Conservation (phyloP, 805 yeast species). For the Starmerella apicola region DNA sequence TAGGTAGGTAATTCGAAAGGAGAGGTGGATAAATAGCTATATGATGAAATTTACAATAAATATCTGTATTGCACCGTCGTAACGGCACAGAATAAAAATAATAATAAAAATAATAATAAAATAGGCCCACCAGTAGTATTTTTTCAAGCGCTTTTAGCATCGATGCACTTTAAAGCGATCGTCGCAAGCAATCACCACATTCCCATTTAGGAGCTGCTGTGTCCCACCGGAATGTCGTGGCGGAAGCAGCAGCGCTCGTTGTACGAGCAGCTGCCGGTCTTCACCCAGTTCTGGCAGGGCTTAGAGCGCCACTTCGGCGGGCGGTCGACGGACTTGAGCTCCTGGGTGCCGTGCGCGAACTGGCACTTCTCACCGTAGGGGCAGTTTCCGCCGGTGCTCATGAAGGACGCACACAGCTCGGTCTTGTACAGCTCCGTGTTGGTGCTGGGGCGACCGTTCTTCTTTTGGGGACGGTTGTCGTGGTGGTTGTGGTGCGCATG, state of each 20-base stretch:
- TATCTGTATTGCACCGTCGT: too few species aligned
- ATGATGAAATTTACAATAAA: too few species aligned
- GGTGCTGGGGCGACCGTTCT: constrained; percentile 27
- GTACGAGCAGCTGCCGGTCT: constrained; percentile 71
- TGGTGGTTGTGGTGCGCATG: constrained; percentile 10
- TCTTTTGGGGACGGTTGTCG: constrained; percentile 17
- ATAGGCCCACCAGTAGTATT: constrained; percentile 5
- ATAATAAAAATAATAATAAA: neutral
- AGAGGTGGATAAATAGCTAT: too few species aligned
- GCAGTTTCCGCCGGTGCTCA: constrained; percentile 55
- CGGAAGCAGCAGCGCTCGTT: constrained; percentile 88
- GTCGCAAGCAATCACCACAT: neutral
- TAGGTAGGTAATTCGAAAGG: too few species aligned
- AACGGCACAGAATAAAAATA: neutral
- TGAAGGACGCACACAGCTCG: constrained; percentile 71
- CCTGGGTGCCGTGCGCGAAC: constrained; percentile 81
- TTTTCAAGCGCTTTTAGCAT: too few species aligned
- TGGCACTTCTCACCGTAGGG: constrained; percentile 89
- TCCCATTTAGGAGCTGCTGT: neutral
- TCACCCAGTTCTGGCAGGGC: constrained; percentile 80
- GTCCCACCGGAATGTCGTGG: constrained; percentile 35
- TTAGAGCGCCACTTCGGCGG: constrained; percentile 82
- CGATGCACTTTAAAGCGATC: neutral
- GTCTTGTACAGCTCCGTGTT: constrained; percentile 74
- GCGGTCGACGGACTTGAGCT: constrained; percentile 58